Evolutionary conservation across 2,329 filamentous ascomycete genomes (phyloP).

Genomic region (Colletotrichum liaoningense): DNA sequence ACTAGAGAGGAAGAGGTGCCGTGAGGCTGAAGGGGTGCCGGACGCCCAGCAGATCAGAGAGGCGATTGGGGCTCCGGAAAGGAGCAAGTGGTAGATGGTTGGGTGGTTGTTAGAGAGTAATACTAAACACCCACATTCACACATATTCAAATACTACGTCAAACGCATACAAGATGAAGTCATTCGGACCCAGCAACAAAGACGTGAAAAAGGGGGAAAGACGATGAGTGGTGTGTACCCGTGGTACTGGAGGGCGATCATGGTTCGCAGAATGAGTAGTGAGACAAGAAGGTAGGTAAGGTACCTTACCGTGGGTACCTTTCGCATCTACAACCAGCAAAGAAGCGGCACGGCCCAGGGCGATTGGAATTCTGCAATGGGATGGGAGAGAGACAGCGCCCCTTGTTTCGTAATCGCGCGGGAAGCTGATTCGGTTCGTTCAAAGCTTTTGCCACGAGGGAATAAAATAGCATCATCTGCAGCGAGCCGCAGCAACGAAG

Average conservation of each 20-base stretch:
- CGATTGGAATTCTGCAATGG: slow-evolving; percentile 29
- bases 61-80: background rate
- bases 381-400: background rate
- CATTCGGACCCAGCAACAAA: background rate
- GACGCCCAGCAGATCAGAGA: background rate
- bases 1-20: background rate
- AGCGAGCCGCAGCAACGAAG: background rate
- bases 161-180: background rate
- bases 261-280: background rate
- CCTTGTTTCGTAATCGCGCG: background rate
- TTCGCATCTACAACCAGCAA: background rate
- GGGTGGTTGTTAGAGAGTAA: slow-evolving; percentile 6
- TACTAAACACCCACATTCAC: slow-evolving; percentile 1
- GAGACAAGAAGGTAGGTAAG: background rate
- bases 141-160: background rate
- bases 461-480: background rate
- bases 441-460: slow-evolving; percentile 21
- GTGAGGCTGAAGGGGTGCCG: background rate
- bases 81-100: background rate
- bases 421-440: background rate
- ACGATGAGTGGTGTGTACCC: background rate
- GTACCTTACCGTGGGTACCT: too few relatives aligned
- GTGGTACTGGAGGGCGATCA: background rate
- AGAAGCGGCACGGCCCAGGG: background rate
- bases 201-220: slow-evolving; percentile 9